Percentiles rank a stretch among this genome's conserved stretches.
phyloP scores from a whole-genome alignment of 345 rosid genomes.

The Salix arbutifolia region DNA sequence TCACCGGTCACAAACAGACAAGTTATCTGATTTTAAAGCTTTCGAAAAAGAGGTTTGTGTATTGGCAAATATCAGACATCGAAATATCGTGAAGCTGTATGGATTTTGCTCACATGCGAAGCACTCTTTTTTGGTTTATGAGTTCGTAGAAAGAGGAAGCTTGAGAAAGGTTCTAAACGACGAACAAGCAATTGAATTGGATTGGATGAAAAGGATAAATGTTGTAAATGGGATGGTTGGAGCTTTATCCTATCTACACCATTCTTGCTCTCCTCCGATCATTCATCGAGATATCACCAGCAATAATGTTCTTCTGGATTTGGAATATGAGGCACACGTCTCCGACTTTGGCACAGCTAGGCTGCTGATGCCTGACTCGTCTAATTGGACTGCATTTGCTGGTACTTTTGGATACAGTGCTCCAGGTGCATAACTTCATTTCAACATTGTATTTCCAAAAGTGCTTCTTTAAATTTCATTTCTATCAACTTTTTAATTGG shows the following conservation, averaged over 20 bases:
- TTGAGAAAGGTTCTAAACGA: not conserved
- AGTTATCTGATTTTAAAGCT: not conserved
- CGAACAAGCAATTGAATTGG: not conserved
- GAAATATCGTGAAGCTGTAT: conserved; percentile 3
- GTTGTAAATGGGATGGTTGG: conserved; percentile 2
- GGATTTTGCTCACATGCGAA: not conserved
- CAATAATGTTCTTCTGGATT: too few species aligned
- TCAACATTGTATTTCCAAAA: not conserved
- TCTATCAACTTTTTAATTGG: not conserved
- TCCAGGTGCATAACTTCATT: too few species aligned
- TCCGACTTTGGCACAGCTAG: too few species aligned
- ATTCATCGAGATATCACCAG: conserved; percentile 16
- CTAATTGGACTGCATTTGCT: not conserved
- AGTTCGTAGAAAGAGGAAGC: conserved; percentile 9
- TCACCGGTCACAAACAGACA: not conserved
- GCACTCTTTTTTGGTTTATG: not conserved
- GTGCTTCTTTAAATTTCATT: not conserved
- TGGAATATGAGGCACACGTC: too few species aligned
- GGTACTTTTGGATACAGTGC: not conserved
- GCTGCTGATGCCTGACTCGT: not conserved
- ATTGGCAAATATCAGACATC: not conserved
- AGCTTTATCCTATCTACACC: conserved; percentile 10
- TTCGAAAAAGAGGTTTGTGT: not conserved
- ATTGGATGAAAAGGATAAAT: conserved; percentile 3
- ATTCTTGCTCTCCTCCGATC: not conserved